phyloP scores from a whole-genome alignment of 441 rosid species.

The Metrosideros polymorpha region DNA sequence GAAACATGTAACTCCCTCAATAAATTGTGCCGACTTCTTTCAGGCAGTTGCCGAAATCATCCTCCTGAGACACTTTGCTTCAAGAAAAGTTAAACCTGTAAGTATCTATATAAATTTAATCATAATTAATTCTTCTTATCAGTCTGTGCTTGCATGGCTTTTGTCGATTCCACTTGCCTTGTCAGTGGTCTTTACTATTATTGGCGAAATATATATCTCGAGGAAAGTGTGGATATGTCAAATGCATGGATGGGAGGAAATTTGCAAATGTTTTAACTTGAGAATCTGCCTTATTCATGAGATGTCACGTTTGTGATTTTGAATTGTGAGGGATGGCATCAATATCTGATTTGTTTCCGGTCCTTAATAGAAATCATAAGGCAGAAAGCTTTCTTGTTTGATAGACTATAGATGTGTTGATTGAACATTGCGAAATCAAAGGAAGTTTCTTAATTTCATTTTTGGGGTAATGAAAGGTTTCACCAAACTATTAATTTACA shows the following conservation, averaged over 20 bases:
- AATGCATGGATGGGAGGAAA: neutral
- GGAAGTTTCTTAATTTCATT: neutral
- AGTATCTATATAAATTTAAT: conserved; percentile 19
- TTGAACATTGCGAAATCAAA: neutral
- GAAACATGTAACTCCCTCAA: neutral
- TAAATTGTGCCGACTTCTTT: neutral
- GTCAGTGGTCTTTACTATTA: neutral
- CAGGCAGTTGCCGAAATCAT: conserved; percentile 81
- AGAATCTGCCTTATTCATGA: neutral
- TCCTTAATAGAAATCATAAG: neutral
- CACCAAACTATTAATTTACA: neutral
- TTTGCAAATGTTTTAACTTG: neutral
- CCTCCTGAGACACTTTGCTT: conserved; percentile 68
- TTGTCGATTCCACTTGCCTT: neutral
- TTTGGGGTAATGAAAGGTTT: neutral
- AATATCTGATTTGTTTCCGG: neutral
- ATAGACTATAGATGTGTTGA: neutral
- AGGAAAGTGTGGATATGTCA: neutral
- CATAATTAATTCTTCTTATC: neutral
- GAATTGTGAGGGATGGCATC: neutral
- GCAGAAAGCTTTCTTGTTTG: neutral
- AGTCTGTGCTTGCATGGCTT: neutral
- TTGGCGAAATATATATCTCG: neutral
- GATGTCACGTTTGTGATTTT: neutral
- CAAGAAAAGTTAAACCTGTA: conserved; percentile 62